Percentiles rank a stretch among this genome's conserved stretches.
phyloP scores from a whole-genome alignment of 2,329 filamentous ascomycete species.

The Eurotiales sp. region DNA sequence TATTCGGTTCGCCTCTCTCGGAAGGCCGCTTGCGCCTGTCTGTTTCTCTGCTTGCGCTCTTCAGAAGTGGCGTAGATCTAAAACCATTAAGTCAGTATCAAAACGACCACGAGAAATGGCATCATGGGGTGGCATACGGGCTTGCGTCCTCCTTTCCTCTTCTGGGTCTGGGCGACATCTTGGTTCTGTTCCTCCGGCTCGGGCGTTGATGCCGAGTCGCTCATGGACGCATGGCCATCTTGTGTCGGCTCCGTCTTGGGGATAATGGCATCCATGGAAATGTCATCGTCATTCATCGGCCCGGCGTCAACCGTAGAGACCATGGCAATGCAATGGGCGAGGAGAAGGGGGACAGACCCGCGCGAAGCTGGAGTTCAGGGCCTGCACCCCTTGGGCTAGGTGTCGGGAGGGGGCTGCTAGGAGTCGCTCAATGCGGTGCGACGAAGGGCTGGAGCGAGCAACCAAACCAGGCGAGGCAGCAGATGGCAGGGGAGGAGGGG shows the following conservation, averaged over 20 bases:
- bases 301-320: slow-evolving; percentile 43
- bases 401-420: background rate
- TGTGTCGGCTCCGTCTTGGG: slow-evolving; percentile 40
- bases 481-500: slow-evolving; percentile 2
- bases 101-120: no score
- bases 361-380: background rate
- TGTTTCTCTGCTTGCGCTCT: slow-evolving; percentile 94
- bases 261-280: slow-evolving; percentile 37
- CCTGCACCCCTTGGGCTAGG: slow-evolving; percentile 6
- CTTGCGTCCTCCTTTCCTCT: slow-evolving; percentile 96
- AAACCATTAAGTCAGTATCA: background rate
- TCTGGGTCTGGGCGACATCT: slow-evolving; percentile 58
- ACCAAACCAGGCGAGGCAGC: no score
- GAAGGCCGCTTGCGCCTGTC: slow-evolving; percentile 95
- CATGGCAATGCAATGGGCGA: slow-evolving; percentile 35
- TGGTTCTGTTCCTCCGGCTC: slow-evolving; percentile 42
- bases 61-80: slow-evolving; percentile 99
- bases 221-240: slow-evolving; percentile 43
- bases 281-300: slow-evolving; percentile 38
- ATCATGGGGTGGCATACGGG: slow-evolving; percentile 61
- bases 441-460: no score
- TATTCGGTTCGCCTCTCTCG: slow-evolving; percentile 96
- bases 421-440: no score
- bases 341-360: slow-evolving; percentile 1
- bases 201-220: slow-evolving; percentile 44